These are phyloP conservation scores for Lipomyces lipofer DNA, from an alignment of 805 yeast genomes.

Conservation along the genomic window DNA sequence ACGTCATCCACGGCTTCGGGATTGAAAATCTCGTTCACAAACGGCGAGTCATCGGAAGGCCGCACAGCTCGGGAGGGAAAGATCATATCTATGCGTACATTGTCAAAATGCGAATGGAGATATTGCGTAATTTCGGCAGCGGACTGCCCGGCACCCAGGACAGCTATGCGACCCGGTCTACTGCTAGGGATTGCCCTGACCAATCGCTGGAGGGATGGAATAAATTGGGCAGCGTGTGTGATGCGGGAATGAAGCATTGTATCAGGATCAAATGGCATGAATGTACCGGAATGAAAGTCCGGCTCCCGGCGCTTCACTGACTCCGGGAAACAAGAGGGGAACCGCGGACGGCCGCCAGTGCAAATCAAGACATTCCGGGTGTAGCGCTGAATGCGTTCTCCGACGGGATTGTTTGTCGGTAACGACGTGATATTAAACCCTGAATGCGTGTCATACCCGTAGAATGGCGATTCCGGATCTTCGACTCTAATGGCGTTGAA, in stretches of 20 bases:
- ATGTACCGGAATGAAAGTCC: constrained; percentile 29
- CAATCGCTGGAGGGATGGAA: background rate
- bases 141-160: constrained; percentile 36
- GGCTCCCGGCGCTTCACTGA: constrained; percentile 1
- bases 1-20: constrained; percentile 33
- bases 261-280: constrained; percentile 11
- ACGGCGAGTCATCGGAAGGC: constrained; percentile 37
- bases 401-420: background rate
- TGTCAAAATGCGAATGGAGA: constrained; percentile 5
- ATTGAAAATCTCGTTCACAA: constrained; percentile 36
- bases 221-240: background rate
- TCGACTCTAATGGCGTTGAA: background rate
- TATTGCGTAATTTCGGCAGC: constrained; percentile 34
- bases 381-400: background rate
- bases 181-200: no score
- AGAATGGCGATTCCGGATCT: background rate
- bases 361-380: constrained; percentile 30
- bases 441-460: background rate
- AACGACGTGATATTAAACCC: background rate
- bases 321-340: constrained; percentile 25
- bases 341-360: constrained; percentile 31
- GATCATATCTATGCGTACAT: constrained; percentile 31
- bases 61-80: constrained; percentile 30
- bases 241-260: background rate
- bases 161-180: constrained; percentile 23